Base-by-base conservation (phyloP, 2,329 filamentous ascomycete species). In the Calonectria pseudoreteaudii region DNA sequence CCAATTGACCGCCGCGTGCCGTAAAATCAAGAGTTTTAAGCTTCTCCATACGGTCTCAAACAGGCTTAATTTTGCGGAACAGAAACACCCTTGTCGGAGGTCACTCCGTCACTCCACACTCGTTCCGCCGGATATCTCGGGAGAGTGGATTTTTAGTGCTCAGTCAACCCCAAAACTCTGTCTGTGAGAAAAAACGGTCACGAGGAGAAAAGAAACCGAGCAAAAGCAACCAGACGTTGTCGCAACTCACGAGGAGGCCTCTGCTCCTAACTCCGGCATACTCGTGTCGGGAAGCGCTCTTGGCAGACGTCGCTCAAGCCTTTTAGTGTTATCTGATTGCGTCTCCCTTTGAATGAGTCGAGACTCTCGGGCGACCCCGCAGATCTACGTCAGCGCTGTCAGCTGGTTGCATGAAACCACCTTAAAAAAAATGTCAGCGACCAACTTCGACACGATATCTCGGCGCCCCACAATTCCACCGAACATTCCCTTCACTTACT, bases 401-500 rank as follows among this genome's bases (percentile, higher is more conserved):
- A 62, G 56, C 56, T 20, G 56, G 56, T 20, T 41, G 34, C 56
- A 62, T 62, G 34, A 62, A 44, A 62, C 56, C 14, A 62, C 56
- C 6, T 28, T 41, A 26, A 62, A n/a, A n/a, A n/a, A n/a, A n/a
- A 13, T 6, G 23, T 18, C 9, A 14, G 26, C 16, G 14, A n/a
- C n/a, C 36, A 34, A 13, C 10, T 14, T 30, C 10, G 23, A 11
- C 18, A 28, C 34, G 34, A 62, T 62, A 62, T 62, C 44, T 41
- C 16, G 23, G 14, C 56, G 14, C 56, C 23, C 56, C 56, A 41
- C 56, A 62, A 62, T 62, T 62, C 36, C 28, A 62, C 56, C 56
- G 56, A 62, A 62, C 36, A 62, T 62, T 62, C 56, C 38, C 56
- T 62, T 62, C 14, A 38, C 56, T 62, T 41, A 41, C 56, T 41